phyloP scores from a whole-genome alignment of 306 rosid genomes.

The Vigna reflexopilosa region DNA sequence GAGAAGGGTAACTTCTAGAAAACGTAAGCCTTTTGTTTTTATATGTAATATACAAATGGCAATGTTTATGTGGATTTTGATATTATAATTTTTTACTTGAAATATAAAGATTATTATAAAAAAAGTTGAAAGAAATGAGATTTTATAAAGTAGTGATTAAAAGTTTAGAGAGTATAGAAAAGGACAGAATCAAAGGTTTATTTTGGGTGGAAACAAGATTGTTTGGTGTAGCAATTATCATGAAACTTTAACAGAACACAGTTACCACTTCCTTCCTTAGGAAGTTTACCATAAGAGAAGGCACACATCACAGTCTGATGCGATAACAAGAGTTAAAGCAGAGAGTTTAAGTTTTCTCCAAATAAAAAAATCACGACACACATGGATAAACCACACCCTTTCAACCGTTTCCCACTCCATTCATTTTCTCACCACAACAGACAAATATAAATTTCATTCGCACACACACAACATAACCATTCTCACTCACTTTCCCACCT shows the following conservation, averaged over 20 bases:
- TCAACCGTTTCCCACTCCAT: slow-evolving; percentile 33
- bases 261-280: too few species aligned
- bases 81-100: too few species aligned
- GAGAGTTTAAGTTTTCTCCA: background rate
- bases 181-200: too few species aligned
- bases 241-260: background rate
- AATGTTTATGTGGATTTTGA: background rate
- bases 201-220: background rate
- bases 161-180: background rate
- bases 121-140: too few species aligned
- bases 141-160: too few species aligned
- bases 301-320: too few species aligned
- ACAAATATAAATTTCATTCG: slow-evolving; percentile 16
- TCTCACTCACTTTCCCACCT: slow-evolving; percentile 18
- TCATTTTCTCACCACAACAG: slow-evolving; percentile 12
- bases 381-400: slow-evolving; percentile 43
- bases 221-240: background rate
- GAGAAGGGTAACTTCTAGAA: too few species aligned
- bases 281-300: too few species aligned
- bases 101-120: too few species aligned
- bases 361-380: background rate
- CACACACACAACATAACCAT: background rate
- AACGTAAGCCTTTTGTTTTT: too few species aligned
- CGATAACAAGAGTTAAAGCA: background rate
- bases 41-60: too few species aligned